Evolutionary conservation across 495 filamentous ascomycete genomes (phyloP), one percentile per base, ranked within the genome.

Genomic region (Gamarada debralockiae): DNA sequence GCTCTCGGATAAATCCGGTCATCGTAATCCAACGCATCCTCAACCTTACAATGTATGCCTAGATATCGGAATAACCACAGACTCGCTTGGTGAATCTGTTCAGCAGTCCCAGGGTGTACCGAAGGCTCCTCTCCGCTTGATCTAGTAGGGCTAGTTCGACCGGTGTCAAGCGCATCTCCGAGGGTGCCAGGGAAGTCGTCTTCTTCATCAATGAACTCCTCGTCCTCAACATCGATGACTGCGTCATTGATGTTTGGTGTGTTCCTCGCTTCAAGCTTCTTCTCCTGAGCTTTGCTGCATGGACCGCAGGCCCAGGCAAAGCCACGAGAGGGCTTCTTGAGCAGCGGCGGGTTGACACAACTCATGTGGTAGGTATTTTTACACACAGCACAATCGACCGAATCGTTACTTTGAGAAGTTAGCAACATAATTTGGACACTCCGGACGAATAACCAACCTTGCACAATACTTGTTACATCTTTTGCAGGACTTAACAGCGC

Each of bases 241-340:
- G 71, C 47, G 59, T 69, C 82, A 71, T 55, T 72, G 62, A 62
- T 76, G 66, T 57, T 79, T 8, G 91, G 89, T 2, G 92, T 95
- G 65, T 95, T 86, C 34, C 92, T 84, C 41, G 89, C 90, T 67
- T 99, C 92, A 13, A 97, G 74, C 67, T 89, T 95, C 48, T 87
- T 83, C 70, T 97, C 95, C 58, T 96, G 92, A 21, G 87, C 90
- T 58, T 91, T 86, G 65, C 89, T 96, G 70, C 93, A 99, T 50
- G 93, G 86, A 21, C 88, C 93, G 68, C 93, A 99, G 14, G 93
- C 88, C 93, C 93, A 99, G 8, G 90, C 93, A 72, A 99, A 99
- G 34, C 93, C 93, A 67, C 93, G 85, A 40, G 93, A 95, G 17
- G 93, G 93, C 70, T 99, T 99, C 67, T 97, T 97, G 34, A 90